Evolutionary conservation across 495 filamentous ascomycete genomes (phyloP), one percentile per base, ranked within the genome.

Genomic region (Penicillium coprophilum): DNA sequence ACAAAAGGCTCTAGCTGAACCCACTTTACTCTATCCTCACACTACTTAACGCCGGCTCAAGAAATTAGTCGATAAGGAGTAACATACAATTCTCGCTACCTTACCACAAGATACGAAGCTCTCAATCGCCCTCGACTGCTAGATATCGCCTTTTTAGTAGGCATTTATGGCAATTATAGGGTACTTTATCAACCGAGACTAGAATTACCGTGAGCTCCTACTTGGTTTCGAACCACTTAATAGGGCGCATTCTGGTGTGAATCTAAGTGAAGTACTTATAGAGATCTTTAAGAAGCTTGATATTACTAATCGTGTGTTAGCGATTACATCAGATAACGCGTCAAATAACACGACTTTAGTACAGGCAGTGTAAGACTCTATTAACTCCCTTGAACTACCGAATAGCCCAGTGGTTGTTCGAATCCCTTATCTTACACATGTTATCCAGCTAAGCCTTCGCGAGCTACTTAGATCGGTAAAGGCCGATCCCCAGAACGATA

Each of bases 121-220:
- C 13, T 64, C 34, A 27, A 62, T 65, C 53, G 40, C 39, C 2
- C 40, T 64, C 32, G 31, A 62, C 21, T 62, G 19, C 46, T 66
- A 27, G 20, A 46, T 27, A 27, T 61, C 46, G 1, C 50, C 46
- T n/a, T 60, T 59, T 54, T 30, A 11, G 0, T 39, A 60, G 28
- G 38, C 51, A 20, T 68, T 68, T 58, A 68, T 68, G 13, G 56
- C 55, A 4, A 52, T 63, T 2, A 64, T 55, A n/a, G 24, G 24
- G 24, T 27, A 27, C 24, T 27, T 27, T 27, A 27, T 27, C 24
- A 6, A 27, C 24, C 24, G 24, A 27, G 24, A 27, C 24, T 68
- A 64, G 64, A 53, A 54, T 11, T 68, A 68, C 23, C 48, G 19
- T 11, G 51, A 63, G 58, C 13, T 63, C 3, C 40, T 68, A 8